Percentiles rank a stretch among this genome's conserved stretches.
phyloP scores from a whole-genome alignment of 495 filamentous ascomycete genomes.

The Polyplosphaeria fusca region DNA sequence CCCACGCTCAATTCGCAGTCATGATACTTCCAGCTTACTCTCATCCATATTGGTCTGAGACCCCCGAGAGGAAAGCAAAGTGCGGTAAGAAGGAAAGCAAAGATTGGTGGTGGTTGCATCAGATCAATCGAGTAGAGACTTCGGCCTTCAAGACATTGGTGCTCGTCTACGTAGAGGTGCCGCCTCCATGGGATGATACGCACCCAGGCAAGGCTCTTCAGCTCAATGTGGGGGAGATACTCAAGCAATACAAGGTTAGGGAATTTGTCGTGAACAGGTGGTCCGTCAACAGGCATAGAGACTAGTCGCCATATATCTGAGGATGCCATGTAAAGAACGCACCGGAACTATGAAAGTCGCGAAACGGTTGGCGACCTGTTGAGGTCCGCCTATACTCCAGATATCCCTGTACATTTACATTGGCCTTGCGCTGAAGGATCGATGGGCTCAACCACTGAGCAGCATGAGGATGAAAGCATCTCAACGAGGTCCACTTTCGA shows the following conservation, averaged over 20 bases:
- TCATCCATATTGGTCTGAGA: slow-evolving; percentile 65
- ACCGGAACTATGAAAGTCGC: too few species aligned
- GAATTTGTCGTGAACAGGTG: slow-evolving; percentile 82
- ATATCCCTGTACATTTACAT: too few species aligned
- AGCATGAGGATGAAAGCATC: too few species aligned
- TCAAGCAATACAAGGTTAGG: slow-evolving; percentile 72
- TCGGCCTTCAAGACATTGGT: slow-evolving; percentile 87
- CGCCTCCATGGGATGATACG: slow-evolving; percentile 56
- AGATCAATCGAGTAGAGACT: slow-evolving; percentile 83
- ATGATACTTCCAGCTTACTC: slow-evolving; percentile 79
- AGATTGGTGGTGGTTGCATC: slow-evolving; percentile 91
- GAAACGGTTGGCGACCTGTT: too few species aligned
- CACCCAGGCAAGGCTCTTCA: slow-evolving; percentile 34
- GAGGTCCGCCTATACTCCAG: too few species aligned
- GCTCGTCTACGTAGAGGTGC: slow-evolving; percentile 86
- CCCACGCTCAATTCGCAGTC: slow-evolving; percentile 88
- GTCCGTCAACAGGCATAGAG: slow-evolving; percentile 57
- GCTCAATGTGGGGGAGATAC: slow-evolving; percentile 57
- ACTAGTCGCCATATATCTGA: too few species aligned
- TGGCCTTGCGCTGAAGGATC: too few species aligned
- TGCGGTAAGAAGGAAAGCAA: slow-evolving; percentile 50
- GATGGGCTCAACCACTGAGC: too few species aligned
- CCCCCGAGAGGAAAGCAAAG: slow-evolving; percentile 47
- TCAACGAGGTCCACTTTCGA: too few species aligned
- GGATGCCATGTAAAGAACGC: too few species aligned